Evolutionary conservation across 345 rosid species (phyloP), one percentile per base, ranked within the genome.

Genomic region (Turritis glabra): DNA sequence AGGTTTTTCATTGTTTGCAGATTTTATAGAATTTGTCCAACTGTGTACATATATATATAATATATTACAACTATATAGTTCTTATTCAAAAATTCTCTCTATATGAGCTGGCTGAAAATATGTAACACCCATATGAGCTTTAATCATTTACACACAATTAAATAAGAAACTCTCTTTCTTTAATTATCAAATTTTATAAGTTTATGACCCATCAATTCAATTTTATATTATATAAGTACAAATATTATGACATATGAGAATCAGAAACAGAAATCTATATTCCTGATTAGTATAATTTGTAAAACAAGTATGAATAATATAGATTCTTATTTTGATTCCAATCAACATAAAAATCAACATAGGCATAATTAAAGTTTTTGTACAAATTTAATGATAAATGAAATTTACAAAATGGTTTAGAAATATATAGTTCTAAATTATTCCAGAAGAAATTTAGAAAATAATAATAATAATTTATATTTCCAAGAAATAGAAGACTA

Each of bases 101-200:
- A 44, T 58, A 33, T 64, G 71, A 73, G 64, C 56, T 43, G 64
- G 64, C 71, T 7, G 10, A 22, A 2, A 18, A 55, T 54, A 43
- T 54, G n/a, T 22, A 29, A 22, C 48, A 2, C 56, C 37, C 12
- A 17, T 30, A 4, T 73, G 5, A 38, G 71, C 57, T 54, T 41
- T 18, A 12, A 33, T 46, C 51, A 55, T 65, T 64, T 46, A 65
- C 46, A n/a, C 67, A 17, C 30, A 63, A 21, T 8, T 19, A 43
- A 56, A 19, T 2, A 1, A 30, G 6, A 41, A 26, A 70, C 11
- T 44, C 3, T 2, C 14, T 43, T 38, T 22, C 11, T 67, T 11
- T 30, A 7, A n/a, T 29, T 55, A 8, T 29, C 23, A 11, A 13
- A 8, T 22, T 2, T 9, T 35, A 3, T 41, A 23, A 25, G 38